Evolutionary conservation across 352 stramenopile species (phyloP), one percentile per base, ranked within the genome.

Genomic region (Phytopythium kandeliae): DNA sequence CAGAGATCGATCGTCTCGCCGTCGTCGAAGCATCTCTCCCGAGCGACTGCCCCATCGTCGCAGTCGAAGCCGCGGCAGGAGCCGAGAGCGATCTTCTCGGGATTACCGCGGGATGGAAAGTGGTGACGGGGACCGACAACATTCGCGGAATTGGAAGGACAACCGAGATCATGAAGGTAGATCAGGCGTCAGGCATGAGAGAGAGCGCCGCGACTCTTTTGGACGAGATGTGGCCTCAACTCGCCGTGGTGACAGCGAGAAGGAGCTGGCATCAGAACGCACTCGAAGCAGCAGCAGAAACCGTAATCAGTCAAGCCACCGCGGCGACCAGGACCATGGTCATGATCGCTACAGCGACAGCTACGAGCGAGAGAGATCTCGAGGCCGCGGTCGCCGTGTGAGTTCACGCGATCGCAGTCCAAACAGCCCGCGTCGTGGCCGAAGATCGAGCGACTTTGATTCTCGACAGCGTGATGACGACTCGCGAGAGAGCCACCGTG

Each of bases 381-480:
- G 21, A 9, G 12, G 17, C 11, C 22, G 12, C 10, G 21, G 35
- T 2, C 21, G 15, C 19, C 19, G 31, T 19, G 15, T 16, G 4
- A 37, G 33, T 4, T 44, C 47, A 3, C 33, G 33, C 31, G 41
- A 24, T 16, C 33, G 17, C 56, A 45, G 45, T 25, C 49, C 43
- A 4, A 62, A 19, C 37, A 33, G 17, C 1, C 60, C 64, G n/a
- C 26, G 21, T 42, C 15, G 10, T n/a, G 40, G 33, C 16, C 30
- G 51, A 6, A 16, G 9, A 10, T 51, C 51, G 40, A 21, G 22
- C 33, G 37, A 50, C 16, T 38, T 37, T n/a, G 35, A 52, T 34
- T 33, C 48, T 2, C 16, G 26, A 35, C 22, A 8, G 16, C 19
- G 35, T 43, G 46, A 22, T 22, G 46, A 51, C 22, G 31, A n/a